Base-by-base conservation (phyloP, 306 rosid species). In the Alnus glutinosa region DNA sequence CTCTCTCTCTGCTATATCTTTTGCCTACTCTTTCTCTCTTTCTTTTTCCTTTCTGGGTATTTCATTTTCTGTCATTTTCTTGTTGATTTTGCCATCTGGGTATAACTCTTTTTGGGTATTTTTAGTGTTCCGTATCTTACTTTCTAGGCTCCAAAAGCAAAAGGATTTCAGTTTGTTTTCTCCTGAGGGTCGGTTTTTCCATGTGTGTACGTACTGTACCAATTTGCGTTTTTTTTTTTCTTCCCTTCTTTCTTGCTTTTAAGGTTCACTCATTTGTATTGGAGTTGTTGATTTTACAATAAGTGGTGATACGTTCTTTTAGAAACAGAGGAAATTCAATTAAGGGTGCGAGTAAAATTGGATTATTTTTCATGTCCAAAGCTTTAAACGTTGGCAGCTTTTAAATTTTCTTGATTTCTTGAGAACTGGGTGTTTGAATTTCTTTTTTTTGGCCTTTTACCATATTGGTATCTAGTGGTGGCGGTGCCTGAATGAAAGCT, bases 401-500 rank as follows among this genome's bases (percentile, higher is more conserved):
- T 50, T 57, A 69, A 8, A 3, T 42, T 52, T 69, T 37, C 49
- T 73, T 76, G 7, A 47, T 54, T 47, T 19, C 47, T 75, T 64
- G 78, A 52, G 75, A 12, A 66, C 59, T 18, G 23, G 71, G 37
- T 32, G 34, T 52, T 71, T 62, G 44, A 64, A 18, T 71, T 57
- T 9, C 9, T 57, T 57, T 10, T 18, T 66, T 66, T 37, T 46
- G 23, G 46, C 47, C 55, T 58, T 12, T 51, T 12, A 55, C 4
- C 73, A 18, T 48, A 51, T 75, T 71, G 55, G 52, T 78, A n/a
- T 48, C 39, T 39, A 58, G 69, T 64, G 23, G 42, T 76, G 39
- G 54, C 66, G 73, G 44, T 70, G 63, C 50, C 44, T 50, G 71
- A 47, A 59, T 81, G 64, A 52, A 44, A 74, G 79, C 70, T 70